Evolutionary conservation across 2,329 filamentous ascomycete species (phyloP), one percentile per base, ranked within the genome.

Genomic region (Trichophyton mentagrophytes): DNA sequence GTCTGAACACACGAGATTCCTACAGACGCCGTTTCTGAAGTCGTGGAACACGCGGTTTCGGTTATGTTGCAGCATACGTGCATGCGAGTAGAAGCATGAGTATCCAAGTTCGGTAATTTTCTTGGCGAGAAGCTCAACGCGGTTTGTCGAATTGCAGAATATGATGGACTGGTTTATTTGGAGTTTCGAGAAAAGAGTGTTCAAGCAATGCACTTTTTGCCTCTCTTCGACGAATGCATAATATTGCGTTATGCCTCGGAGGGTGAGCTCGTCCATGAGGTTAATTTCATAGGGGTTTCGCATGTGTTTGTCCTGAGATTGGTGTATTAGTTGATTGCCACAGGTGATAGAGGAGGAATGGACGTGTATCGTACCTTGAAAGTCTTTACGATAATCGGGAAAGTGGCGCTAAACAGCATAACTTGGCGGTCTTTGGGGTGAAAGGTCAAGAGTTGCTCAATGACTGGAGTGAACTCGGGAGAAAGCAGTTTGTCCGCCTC

Each of bases 151-250:
- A 77, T 99, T 99, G 79, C 93, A 99, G 79, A 99, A 99, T 73
- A 99, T 99, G 78, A 99, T 99, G 64, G 95, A 99, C 79, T 99
- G 93, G 78, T 99, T 99, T 78, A 99, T 99, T 76, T 99, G 92
- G 15, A 99, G 85, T 77, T 96, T 96, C 68, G 91, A 96, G 80
- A 99, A 99, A 65, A 99, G 86, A 0, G 93, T 99, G 79, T 99
- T 99, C 66, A 99, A 79, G 74, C 93, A 99, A 78, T 99, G 95
- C 20, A 99, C 93, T 78, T 99, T 99, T 73, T 96, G 90, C 78
- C 96, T 96, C 78, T 99, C 93, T 76, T 99, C 93, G 59, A 99
- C 95, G 67, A 97, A 99, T 47, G 93, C 93, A 71, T 99, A 99
- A 78, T 97, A 99, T 73, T 99, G 93, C 0, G 93, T 99, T 71